Conservation (phyloP, 805 yeast species). For the Saccharomyces paradoxus region DNA sequence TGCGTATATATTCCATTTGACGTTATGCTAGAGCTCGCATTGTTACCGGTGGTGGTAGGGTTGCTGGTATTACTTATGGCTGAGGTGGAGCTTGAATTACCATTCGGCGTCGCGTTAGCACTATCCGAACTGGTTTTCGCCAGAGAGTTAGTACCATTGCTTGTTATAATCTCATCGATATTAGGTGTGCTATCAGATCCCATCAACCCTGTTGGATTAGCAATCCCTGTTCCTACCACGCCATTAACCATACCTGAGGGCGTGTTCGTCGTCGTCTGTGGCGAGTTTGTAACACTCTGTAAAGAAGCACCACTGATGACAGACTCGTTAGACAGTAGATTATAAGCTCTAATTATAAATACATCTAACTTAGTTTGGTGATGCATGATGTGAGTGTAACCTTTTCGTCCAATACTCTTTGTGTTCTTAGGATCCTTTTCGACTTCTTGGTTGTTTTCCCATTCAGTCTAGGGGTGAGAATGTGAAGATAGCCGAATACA, state of each 20-base stretch:
- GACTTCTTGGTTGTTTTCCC: background rate
- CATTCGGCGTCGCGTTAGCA: slow-evolving; percentile 1
- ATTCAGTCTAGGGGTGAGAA: background rate
- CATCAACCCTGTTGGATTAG: background rate
- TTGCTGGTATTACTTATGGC: slow-evolving; percentile 4
- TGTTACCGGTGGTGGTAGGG: slow-evolving; percentile 2
- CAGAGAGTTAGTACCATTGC: background rate
- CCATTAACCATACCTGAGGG: slow-evolving; percentile 12
- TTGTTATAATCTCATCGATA: background rate
- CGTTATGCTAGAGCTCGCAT: slow-evolving; percentile 1
- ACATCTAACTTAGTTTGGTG: slow-evolving; percentile 24
- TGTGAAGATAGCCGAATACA: background rate
- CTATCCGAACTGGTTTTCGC: background rate
- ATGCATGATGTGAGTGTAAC: slow-evolving; percentile 11
- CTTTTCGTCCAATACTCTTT: background rate
- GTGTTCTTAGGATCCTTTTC: background rate
- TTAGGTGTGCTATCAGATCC: background rate
- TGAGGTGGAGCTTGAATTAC: slow-evolving; percentile 1
- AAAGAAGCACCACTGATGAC: slow-evolving; percentile 12
- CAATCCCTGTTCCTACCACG: background rate
- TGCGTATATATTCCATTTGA: slow-evolving; percentile 1
- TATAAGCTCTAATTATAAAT: slow-evolving; percentile 22
- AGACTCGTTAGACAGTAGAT: slow-evolving; percentile 15
- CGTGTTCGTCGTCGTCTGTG: slow-evolving; percentile 19
- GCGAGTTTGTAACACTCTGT: slow-evolving; percentile 17